These are phyloP conservation scores for Deakozyma indianensis DNA, from an alignment of 805 yeast species.

Conservation along the genomic window DNA sequence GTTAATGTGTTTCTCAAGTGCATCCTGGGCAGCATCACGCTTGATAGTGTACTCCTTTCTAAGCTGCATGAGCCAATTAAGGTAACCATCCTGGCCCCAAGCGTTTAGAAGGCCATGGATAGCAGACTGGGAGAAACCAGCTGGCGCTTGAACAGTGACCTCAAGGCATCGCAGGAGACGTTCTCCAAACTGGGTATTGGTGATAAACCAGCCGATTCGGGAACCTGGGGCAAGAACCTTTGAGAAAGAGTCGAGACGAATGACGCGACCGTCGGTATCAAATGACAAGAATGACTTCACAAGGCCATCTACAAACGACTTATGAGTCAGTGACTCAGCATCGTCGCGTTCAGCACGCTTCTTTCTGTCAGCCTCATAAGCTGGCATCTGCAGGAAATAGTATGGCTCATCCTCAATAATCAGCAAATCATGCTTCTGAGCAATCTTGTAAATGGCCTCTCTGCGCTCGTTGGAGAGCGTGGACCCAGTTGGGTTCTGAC, in stretches of 20 bases:
- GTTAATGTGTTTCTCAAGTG: conserved; percentile 49
- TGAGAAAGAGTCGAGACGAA: conserved; percentile 81
- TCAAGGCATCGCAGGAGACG: conserved; percentile 62
- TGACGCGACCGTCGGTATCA: conserved; percentile 80
- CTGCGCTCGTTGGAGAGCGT: conserved; percentile 69
- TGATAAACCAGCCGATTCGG: conserved; percentile 83
- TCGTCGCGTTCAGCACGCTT: conserved; percentile 18
- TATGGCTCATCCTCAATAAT: conserved; percentile 95
- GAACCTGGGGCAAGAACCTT: conserved; percentile 86
- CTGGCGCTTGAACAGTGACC: conserved; percentile 63
- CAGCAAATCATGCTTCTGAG: conserved; percentile 73
- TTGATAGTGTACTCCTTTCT: conserved; percentile 66
- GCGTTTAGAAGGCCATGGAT: conserved; percentile 56
- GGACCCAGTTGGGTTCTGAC: conserved; percentile 97
- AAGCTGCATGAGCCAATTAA: conserved; percentile 76
- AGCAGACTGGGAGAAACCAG: conserved; percentile 66
- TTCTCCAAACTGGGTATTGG: conserved; percentile 48
- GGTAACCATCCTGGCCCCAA: conserved; percentile 85
- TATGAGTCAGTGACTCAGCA: conserved; percentile 28
- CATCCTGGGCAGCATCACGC: conserved; percentile 76
- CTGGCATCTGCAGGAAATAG: conserved; percentile 88
- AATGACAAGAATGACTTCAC: conserved; percentile 62
- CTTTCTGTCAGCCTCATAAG: conserved; percentile 31
- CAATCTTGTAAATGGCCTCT: conserved; percentile 55
- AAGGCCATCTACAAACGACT: conserved; percentile 50